Conservation (phyloP, 225 moss, liverwort and hornwort genomes). For the Rhytidiadelphus loreus region DNA sequence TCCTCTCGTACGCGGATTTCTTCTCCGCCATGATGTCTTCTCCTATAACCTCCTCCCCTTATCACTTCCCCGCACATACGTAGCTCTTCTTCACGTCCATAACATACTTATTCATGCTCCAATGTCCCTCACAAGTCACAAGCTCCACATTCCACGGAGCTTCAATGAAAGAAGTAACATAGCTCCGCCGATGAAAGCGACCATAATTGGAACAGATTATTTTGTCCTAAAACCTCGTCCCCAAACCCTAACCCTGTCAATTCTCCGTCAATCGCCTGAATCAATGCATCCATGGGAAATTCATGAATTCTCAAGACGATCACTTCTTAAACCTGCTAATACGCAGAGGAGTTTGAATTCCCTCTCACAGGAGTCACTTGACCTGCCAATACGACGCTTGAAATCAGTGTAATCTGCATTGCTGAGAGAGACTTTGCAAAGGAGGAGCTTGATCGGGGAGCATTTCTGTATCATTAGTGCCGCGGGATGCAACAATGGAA, state of each 20-base stretch:
- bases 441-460: background rate
- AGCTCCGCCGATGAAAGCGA: background rate
- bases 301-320: background rate
- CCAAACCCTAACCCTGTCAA: background rate
- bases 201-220: background rate
- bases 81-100: background rate
- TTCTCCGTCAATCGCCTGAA: background rate
- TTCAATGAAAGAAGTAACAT: background rate
- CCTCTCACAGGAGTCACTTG: background rate
- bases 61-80: background rate
- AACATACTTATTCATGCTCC: background rate
- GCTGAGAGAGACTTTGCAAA: too few species aligned
- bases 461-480: background rate
- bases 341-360: background rate
- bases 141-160: background rate
- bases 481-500: background rate
- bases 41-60: background rate
- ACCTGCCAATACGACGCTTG: background rate
- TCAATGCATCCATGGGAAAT: background rate
- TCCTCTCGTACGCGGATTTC: slow-evolving; percentile 46
- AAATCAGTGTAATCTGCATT: background rate
- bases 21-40: slow-evolving; percentile 23
- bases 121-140: background rate
- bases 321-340: background rate
- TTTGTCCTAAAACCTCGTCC: background rate